These are phyloP conservation scores for Starmerella vitae DNA, from an alignment of 805 yeast species.

Conservation along the genomic window DNA sequence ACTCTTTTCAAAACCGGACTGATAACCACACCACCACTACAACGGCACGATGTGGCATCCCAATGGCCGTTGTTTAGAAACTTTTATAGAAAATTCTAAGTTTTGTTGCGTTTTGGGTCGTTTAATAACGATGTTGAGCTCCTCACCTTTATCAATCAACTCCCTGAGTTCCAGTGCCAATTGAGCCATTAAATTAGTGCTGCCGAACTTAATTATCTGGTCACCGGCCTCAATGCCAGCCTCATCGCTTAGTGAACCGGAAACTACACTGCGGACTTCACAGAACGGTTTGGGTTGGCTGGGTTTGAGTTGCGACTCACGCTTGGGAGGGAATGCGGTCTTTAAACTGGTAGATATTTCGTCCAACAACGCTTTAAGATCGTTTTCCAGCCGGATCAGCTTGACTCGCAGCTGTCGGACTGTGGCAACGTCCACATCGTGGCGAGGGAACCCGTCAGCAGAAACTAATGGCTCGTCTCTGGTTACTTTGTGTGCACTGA, in stretches of 20 bases:
- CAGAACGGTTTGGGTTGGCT: slow-evolving; percentile 21
- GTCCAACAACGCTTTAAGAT: slow-evolving; percentile 39
- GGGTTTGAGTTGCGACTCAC: not conserved
- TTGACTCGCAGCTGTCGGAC: slow-evolving; percentile 48
- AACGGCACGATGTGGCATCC: slow-evolving; percentile 1
- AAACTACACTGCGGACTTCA: slow-evolving; percentile 36
- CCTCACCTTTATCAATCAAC: not conserved
- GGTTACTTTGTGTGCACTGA: slow-evolving; percentile 37
- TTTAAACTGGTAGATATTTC: slow-evolving; percentile 37
- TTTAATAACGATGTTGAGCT: not conserved
- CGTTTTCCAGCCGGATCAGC: slow-evolving; percentile 59
- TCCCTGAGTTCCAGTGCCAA: slow-evolving; percentile 29
- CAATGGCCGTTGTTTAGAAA: not conserved
- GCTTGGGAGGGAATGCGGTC: slow-evolving; percentile 26
- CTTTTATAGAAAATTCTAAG: not conserved
- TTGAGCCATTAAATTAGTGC: slow-evolving; percentile 44
- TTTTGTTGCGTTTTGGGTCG: not conserved
- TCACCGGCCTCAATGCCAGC: slow-evolving; percentile 49
- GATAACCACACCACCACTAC: slow-evolving; percentile 1
- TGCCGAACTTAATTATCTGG: slow-evolving; percentile 40
- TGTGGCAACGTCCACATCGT: slow-evolving; percentile 66
- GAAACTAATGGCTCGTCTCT: slow-evolving; percentile 56
- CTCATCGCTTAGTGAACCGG: slow-evolving; percentile 41
- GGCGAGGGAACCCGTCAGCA: slow-evolving; percentile 71
- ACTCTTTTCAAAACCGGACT: not conserved